Conservation (phyloP, 441 rosid species). For the Pelargonium fulgidum region DNA sequence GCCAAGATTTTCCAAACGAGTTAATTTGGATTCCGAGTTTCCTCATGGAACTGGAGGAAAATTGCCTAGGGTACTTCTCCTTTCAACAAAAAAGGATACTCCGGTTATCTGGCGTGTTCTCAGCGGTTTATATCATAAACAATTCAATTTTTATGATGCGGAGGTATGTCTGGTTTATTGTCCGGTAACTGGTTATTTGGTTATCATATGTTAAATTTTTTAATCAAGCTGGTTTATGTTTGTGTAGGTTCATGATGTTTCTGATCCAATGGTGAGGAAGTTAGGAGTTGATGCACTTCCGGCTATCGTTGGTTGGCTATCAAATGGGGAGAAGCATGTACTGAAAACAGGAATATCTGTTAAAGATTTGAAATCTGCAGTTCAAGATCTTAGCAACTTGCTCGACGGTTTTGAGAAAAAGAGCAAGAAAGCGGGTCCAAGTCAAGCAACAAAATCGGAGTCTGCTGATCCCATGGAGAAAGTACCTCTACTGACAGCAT, state of each 20-base stretch:
- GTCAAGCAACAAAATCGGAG: slow-evolving; percentile 35
- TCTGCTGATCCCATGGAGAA: slow-evolving; percentile 21
- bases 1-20: slow-evolving; percentile 60
- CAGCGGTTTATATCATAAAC: slow-evolving; percentile 64
- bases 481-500: slow-evolving; percentile 40
- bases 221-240: slow-evolving; percentile 14
- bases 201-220: background rate
- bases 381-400: slow-evolving; percentile 53
- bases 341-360: slow-evolving; percentile 63
- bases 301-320: slow-evolving; percentile 78
- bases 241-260: slow-evolving; percentile 54
- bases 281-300: slow-evolving; percentile 70
- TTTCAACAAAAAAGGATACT: slow-evolving; percentile 76
- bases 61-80: slow-evolving; percentile 57
- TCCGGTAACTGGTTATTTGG: too few species aligned
- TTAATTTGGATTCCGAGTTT: slow-evolving; percentile 39
- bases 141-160: slow-evolving; percentile 48
- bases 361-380: slow-evolving; percentile 61
- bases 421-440: slow-evolving; percentile 55
- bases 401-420: slow-evolving; percentile 63
- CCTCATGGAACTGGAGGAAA: slow-evolving; percentile 29
- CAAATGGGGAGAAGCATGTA: slow-evolving; percentile 70
- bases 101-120: slow-evolving; percentile 87
- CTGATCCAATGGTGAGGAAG: slow-evolving; percentile 42
- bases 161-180: slow-evolving; percentile 39